Percentiles rank a stretch among this genome's conserved stretches.
Conservation (phyloP, 2,329 filamentous ascomycete species). For the Pseudonectria foliicola region DNA sequence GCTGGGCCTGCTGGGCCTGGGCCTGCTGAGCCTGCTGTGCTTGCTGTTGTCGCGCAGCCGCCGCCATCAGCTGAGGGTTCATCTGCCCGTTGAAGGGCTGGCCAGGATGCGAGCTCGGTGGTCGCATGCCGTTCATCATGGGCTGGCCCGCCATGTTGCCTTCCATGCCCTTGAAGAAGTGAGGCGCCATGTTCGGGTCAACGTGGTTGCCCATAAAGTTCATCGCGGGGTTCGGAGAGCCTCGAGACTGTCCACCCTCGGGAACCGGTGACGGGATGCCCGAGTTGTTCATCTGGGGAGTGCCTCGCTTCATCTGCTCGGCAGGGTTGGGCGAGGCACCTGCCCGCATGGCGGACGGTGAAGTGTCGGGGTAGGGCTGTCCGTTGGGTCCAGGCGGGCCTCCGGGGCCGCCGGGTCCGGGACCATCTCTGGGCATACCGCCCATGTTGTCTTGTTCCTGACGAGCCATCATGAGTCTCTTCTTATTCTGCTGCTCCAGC, state of each 20-base stretch:
- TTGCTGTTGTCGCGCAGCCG: constrained; percentile 35
- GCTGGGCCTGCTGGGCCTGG: constrained; percentile 25
- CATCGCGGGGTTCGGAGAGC: constrained; percentile 56
- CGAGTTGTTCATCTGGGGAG: constrained; percentile 63
- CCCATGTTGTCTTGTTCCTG: constrained; percentile 64
- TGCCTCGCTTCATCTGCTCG: constrained; percentile 73
- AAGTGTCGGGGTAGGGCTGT: constrained; percentile 61
- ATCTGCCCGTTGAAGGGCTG: constrained; percentile 52
- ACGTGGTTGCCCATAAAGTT: constrained; percentile 58
- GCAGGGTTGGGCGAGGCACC: constrained; percentile 70
- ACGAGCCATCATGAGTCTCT: constrained; percentile 74
- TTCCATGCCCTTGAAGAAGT: constrained; percentile 54
- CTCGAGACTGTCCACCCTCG: constrained; percentile 59
- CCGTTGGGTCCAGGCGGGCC: constrained; percentile 50
- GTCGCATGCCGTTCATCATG: constrained; percentile 61
- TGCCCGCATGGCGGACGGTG: constrained; percentile 59
- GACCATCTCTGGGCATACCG: constrained; percentile 42
- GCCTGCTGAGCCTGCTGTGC: constrained; percentile 21
- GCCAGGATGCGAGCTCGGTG: constrained; percentile 60
- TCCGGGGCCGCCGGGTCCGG: constrained; percentile 47
- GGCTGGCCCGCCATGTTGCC: constrained; percentile 43
- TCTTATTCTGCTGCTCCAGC: constrained; percentile 82
- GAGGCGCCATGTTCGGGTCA: constrained; percentile 52
- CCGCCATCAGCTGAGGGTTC: constrained; percentile 53
- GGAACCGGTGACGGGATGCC: constrained; percentile 65